Percentiles rank a stretch among this genome's conserved stretches.
Conservation (phyloP, 1,284 basidiomycete species). For the Peniophora sp. region DNA sequence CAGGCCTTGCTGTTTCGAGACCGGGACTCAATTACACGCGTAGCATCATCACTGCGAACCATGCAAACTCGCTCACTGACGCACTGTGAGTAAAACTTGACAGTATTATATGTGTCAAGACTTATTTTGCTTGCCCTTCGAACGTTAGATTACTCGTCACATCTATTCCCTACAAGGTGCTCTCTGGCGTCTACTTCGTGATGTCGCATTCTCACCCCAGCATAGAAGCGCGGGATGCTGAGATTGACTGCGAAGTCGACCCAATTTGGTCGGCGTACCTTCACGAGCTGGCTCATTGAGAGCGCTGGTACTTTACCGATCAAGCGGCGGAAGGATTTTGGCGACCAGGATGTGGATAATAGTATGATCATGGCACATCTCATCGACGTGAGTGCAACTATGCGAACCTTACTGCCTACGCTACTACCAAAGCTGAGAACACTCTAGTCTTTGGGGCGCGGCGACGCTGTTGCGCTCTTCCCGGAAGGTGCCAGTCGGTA, state of each 20-base stretch:
- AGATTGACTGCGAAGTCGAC: constrained; percentile 81
- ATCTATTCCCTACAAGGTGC: constrained; percentile 59
- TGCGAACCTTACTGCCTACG: background rate
- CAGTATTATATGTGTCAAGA: background rate
- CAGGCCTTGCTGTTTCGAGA: background rate
- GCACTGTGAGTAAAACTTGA: constrained; percentile 53
- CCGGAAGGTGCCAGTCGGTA: constrained; percentile 81
- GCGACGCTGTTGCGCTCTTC: constrained; percentile 76
- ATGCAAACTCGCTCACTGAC: constrained; percentile 80
- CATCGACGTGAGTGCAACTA: constrained; percentile 40
- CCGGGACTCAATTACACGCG: background rate
- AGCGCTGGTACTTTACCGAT: constrained; percentile 79
- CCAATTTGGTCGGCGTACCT: constrained; percentile 72
- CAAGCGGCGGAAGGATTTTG: constrained; percentile 63
- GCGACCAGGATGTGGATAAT: constrained; percentile 54
- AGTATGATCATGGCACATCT: constrained; percentile 58
- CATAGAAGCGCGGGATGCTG: constrained; percentile 62
- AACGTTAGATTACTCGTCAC: constrained; percentile 60
- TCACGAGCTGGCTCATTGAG: constrained; percentile 85
- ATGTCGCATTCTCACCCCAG: background rate
- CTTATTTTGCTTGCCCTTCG: background rate
- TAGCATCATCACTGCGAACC: constrained; percentile 71
- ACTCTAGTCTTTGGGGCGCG: constrained; percentile 61
- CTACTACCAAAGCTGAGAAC: background rate
- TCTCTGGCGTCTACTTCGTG: constrained; percentile 6